Conservation (phyloP, 2,329 filamentous ascomycete genomes). For the Aspergillus pseudonomiae region DNA sequence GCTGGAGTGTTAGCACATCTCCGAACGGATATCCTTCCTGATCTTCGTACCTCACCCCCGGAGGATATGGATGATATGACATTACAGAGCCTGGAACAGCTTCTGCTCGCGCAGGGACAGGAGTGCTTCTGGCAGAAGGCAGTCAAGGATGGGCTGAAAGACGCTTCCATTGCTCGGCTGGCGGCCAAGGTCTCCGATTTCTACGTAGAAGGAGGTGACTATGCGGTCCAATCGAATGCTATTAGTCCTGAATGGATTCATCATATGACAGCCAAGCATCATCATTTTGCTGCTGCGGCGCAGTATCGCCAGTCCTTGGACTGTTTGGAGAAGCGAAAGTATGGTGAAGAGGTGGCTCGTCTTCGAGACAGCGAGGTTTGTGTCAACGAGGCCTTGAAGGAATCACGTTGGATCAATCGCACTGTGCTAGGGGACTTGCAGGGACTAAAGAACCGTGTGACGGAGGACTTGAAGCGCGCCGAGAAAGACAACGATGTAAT, state of each 20-base stretch:
- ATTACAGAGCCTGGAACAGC: constrained; percentile 76
- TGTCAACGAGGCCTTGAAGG: constrained; percentile 83
- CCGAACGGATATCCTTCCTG: constrained; percentile 74
- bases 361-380: constrained; percentile 80
- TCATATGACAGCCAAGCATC: constrained; percentile 94
- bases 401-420: constrained; percentile 80
- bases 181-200: constrained; percentile 89
- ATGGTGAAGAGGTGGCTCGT: constrained; percentile 91
- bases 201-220: constrained; percentile 81
- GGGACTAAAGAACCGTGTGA: constrained; percentile 77
- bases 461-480: constrained; percentile 85
- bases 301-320: constrained; percentile 91
- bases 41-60: constrained; percentile 79
- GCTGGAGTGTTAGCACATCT: constrained; percentile 83
- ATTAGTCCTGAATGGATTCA: constrained; percentile 97
- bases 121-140: constrained; percentile 99
- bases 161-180: constrained; percentile 86
- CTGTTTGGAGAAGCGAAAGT: constrained; percentile 88
- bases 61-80: constrained; percentile 95
- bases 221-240: constrained; percentile 83
- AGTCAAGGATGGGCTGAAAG: constrained; percentile 90
- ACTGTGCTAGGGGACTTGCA: constrained; percentile 80
- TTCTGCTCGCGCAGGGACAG: constrained; percentile 89
- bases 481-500: constrained; percentile 98
- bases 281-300: constrained; percentile 93